Conservation (phyloP, 352 stramenopile species). For the Vaucheria bursata region DNA sequence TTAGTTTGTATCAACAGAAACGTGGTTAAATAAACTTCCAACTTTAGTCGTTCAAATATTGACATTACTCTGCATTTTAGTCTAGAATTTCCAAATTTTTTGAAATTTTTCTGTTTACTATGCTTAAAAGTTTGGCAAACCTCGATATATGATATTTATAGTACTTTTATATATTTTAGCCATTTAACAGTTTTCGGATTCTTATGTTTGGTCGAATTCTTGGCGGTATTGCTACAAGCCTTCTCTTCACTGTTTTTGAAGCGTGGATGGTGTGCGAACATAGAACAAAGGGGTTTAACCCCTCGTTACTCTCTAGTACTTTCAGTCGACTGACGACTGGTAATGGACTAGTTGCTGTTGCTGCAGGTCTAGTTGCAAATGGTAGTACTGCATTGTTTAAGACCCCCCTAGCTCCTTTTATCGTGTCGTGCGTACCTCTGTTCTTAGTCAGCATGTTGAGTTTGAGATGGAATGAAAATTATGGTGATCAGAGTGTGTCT, state of each 20-base stretch:
- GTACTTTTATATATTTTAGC: too few relatives aligned
- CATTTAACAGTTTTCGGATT: constrained; percentile 61
- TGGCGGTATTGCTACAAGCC: constrained; percentile 82
- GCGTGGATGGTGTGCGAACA: constrained; percentile 90
- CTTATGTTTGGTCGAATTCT: constrained; percentile 82
- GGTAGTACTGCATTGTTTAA: constrained; percentile 31
- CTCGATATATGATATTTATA: too few relatives aligned
- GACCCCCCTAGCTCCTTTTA: constrained; percentile 61
- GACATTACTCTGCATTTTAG: too few relatives aligned
- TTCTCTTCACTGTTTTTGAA: constrained; percentile 93
- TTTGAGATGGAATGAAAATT: constrained; percentile 65
- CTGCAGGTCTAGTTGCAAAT: constrained; percentile 79
- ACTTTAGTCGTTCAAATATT: too few relatives aligned
- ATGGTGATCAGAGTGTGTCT: constrained; percentile 49
- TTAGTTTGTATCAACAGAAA: too few relatives aligned
- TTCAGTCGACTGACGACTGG: constrained; percentile 64
- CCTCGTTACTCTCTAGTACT: constrained; percentile 19
- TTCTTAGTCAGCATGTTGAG: constrained; percentile 50
- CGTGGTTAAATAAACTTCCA: too few relatives aligned
- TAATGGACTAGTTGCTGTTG: constrained; percentile 79
- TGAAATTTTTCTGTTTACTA: too few relatives aligned
- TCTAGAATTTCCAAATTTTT: too few relatives aligned
- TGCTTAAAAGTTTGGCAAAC: too few relatives aligned
- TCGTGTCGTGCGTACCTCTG: constrained; percentile 57
- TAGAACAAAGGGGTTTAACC: constrained; percentile 16